Conservation (phyloP, 2,329 filamentous ascomycete genomes). For the Exophiala bonariae region DNA sequence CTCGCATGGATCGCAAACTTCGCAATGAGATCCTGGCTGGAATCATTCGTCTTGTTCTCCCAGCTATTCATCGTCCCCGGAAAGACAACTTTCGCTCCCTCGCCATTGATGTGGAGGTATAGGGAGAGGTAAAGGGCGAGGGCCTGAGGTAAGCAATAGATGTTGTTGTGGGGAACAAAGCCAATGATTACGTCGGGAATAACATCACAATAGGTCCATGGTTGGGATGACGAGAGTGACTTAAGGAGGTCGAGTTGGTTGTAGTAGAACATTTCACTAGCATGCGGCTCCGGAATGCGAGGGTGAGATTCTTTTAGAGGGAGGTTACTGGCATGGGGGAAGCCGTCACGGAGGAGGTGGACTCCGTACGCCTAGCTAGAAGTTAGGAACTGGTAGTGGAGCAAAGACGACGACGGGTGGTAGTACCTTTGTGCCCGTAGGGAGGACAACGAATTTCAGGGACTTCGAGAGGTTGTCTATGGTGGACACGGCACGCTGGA, state of each 20-base stretch:
- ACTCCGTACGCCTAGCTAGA: conserved; percentile 32
- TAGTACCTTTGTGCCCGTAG: conserved; percentile 38
- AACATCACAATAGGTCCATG: conserved; percentile 39
- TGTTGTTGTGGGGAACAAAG: conserved; percentile 32
- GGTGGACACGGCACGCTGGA: conserved; percentile 38
- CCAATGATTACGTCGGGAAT: conserved; percentile 34
- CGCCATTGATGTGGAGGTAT: conserved; percentile 28
- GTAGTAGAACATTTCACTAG: conserved; percentile 34
- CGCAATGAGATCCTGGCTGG: conserved; percentile 30
- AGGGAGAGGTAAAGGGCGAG: conserved; percentile 34
- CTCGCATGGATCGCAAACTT: conserved; percentile 32
- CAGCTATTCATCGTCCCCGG: conserved; percentile 28
- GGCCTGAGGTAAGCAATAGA: conserved; percentile 31
- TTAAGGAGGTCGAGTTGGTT: conserved; percentile 27
- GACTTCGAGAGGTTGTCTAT: conserved; percentile 30
- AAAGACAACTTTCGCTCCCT: conserved; percentile 27
- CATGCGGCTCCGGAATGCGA: conserved; percentile 31
- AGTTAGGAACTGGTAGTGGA: conserved; percentile 2
- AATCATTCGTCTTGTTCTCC: conserved; percentile 27
- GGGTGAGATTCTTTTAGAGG: conserved; percentile 33
- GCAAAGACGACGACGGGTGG: not conserved
- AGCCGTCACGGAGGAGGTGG: conserved; percentile 30
- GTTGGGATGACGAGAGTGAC: conserved; percentile 26
- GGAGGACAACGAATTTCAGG: conserved; percentile 34
- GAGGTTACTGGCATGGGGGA: conserved; percentile 27